Conservation (phyloP, 2,329 filamentous ascomycete genomes). For the Colletotrichum somersetense region DNA sequence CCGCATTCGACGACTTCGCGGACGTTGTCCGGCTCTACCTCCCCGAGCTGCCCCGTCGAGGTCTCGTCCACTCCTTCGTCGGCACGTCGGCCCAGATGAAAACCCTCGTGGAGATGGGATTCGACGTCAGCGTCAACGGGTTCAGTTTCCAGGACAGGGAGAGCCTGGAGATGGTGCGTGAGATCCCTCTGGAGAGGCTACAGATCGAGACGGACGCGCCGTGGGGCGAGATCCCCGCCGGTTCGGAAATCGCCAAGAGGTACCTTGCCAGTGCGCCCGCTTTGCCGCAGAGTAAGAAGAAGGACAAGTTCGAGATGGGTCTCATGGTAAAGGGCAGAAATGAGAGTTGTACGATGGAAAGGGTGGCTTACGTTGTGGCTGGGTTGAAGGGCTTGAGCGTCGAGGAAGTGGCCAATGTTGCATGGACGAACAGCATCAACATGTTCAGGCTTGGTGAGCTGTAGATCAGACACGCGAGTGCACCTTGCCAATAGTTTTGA, state of each 20-base stretch:
- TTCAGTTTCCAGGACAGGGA: slow-evolving; percentile 58
- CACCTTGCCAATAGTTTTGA: too few species aligned
- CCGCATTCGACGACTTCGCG: slow-evolving; percentile 58
- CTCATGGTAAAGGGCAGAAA: slow-evolving; percentile 65
- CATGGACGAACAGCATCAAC: slow-evolving; percentile 51
- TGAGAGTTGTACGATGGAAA: slow-evolving; percentile 62
- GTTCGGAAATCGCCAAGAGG: slow-evolving; percentile 53
- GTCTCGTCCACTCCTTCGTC: slow-evolving; percentile 57
- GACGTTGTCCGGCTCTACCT: slow-evolving; percentile 56
- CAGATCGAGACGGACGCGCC: slow-evolving; percentile 64
- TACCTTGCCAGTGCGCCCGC: slow-evolving; percentile 56
- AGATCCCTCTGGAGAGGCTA: slow-evolving; percentile 55
- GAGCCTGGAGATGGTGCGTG: slow-evolving; percentile 57
- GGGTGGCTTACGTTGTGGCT: slow-evolving; percentile 61
- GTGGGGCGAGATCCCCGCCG: slow-evolving; percentile 58
- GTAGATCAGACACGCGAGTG: neutral
- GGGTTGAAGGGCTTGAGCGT: slow-evolving; percentile 59
- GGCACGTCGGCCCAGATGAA: slow-evolving; percentile 56
- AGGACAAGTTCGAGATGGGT: slow-evolving; percentile 60
- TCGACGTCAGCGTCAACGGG: slow-evolving; percentile 63
- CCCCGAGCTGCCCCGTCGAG: slow-evolving; percentile 50
- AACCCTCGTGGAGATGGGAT: slow-evolving; percentile 51
- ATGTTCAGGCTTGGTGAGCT: slow-evolving; percentile 47
- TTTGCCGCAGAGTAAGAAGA: slow-evolving; percentile 59
- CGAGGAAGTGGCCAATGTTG: slow-evolving; percentile 57